Conservation (phyloP, 139 green algal genomes). For the Trebouxia sp. region DNA sequence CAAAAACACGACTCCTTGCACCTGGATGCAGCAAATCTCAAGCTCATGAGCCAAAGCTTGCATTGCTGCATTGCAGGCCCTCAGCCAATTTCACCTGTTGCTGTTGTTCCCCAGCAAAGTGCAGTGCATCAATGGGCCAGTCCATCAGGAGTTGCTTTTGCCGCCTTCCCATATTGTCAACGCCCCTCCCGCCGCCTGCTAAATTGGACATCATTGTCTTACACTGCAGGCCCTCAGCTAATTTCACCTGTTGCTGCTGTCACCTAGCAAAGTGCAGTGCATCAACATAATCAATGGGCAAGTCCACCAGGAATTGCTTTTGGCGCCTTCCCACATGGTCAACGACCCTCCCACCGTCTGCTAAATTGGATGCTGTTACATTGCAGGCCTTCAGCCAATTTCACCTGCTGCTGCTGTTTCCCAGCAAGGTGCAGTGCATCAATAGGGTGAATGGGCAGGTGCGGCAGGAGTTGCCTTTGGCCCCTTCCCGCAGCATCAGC, state of each 20-base stretch:
- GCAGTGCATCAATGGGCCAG: slow-evolving; percentile 54
- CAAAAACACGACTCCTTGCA: no score
- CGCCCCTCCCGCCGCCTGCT: not conserved
- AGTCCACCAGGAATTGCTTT: slow-evolving; percentile 63
- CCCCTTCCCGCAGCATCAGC: no score
- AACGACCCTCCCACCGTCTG: not conserved
- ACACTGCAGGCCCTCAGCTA: slow-evolving; percentile 68
- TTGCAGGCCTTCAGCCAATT: slow-evolving; percentile 70
- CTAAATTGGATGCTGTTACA: not conserved
- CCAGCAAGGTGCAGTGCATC: slow-evolving; percentile 56
- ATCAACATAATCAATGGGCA: slow-evolving; percentile 66
- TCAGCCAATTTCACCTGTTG: slow-evolving; percentile 80
- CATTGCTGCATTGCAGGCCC: slow-evolving; percentile 40
- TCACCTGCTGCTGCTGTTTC: slow-evolving; percentile 78
- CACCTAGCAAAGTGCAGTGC: slow-evolving; percentile 49
- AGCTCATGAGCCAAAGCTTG: not conserved
- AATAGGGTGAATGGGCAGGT: slow-evolving; percentile 64
- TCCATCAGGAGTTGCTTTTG: slow-evolving; percentile 67
- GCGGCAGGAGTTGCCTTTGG: slow-evolving; percentile 67
- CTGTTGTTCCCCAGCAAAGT: slow-evolving; percentile 67
- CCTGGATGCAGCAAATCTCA: no score
- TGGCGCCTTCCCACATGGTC: slow-evolving; percentile 17
- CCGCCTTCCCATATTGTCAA: no score
- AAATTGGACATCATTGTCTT: no score
- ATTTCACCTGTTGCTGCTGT: slow-evolving; percentile 80